Base-by-base conservation (phyloP, 225 moss, liverwort and hornwort genomes). In the Lunularia cruciata region DNA sequence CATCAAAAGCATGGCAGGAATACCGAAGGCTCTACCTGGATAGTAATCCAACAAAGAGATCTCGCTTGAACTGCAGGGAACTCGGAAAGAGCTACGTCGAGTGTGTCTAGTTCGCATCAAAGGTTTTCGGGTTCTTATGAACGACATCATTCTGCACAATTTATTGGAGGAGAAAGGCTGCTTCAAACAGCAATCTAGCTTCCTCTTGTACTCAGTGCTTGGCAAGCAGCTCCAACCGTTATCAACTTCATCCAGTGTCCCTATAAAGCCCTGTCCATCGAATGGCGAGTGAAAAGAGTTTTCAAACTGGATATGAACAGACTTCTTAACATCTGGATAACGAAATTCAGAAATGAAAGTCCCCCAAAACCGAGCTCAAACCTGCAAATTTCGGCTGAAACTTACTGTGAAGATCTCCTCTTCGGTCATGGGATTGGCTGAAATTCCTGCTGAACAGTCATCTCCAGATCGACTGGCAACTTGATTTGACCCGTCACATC, bases 11-110 rank as follows among this genome's bases (percentile, higher is more conserved):
- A n/a, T n/a, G n/a, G n/a, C n/a, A n/a, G n/a, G n/a, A n/a, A n/a
- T n/a, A n/a, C n/a, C n/a, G n/a, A n/a, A n/a, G n/a, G n/a, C n/a
- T n/a, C n/a, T 69, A 87, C 87, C 87, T 72, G 70, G 83, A 32
- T 87, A 78, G 65, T 83, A 73, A 67, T 87, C 87, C 2, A 87
- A 56, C 71, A 85, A 87, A 31, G 87, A 85, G 25, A 74, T 49
- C 1, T 83, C 87, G 61, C 78, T 75, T 8, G 68, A 71, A 70
- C 73, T 67, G 14, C 84, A 79, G 5, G 79, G 57, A 22, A 85
- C 33, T 45, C 85, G 82, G 15, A 85, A 52, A 27, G 68, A 26
- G 36, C 87, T 79, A 28, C 73, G 66, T 19, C 85, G 83, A 74
- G 73, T 87, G 19, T 87, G 83, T 30, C 85, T 82, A 20, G 77